Conservation (phyloP, 1,139 yeast genomes). For the Debaryomyces sp. region DNA sequence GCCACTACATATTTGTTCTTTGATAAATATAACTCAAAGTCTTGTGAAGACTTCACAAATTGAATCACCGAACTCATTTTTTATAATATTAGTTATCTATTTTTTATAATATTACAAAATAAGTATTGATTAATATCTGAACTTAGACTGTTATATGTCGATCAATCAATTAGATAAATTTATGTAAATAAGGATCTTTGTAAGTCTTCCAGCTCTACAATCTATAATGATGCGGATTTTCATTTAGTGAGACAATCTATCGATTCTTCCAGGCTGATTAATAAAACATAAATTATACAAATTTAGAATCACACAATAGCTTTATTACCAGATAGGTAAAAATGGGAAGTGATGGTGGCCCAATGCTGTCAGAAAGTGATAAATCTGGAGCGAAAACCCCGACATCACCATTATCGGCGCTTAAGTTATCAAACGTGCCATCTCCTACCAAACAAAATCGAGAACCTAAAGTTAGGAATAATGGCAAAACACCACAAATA, state of each 20-base stretch:
- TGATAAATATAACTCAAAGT: conserved; percentile 33
- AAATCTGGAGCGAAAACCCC: not conserved
- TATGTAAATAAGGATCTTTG: not conserved
- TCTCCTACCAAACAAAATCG: not conserved
- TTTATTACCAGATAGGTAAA: not conserved
- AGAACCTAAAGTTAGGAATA: not conserved
- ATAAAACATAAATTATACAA: not conserved
- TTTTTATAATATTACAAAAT: no score
- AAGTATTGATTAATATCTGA: not conserved
- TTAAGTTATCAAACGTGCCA: conserved; percentile 8
- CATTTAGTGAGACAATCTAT: not conserved
- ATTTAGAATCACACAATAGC: not conserved
- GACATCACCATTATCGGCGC: conserved; percentile 11
- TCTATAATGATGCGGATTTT: not conserved
- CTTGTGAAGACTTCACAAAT: conserved; percentile 23
- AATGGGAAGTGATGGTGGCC: not conserved
- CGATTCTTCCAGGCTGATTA: not conserved
- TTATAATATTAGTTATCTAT: not conserved
- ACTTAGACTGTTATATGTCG: not conserved
- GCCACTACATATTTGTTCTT: conserved; percentile 44
- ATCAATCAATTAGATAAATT: not conserved
- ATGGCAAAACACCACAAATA: not conserved
- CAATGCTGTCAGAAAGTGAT: not conserved
- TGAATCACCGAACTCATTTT: conserved; percentile 14
- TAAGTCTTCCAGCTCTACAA: not conserved